Evolutionary conservation across 129 eudicot genomes (phyloP).

Genomic region (Centaurea solstitialis): DNA sequence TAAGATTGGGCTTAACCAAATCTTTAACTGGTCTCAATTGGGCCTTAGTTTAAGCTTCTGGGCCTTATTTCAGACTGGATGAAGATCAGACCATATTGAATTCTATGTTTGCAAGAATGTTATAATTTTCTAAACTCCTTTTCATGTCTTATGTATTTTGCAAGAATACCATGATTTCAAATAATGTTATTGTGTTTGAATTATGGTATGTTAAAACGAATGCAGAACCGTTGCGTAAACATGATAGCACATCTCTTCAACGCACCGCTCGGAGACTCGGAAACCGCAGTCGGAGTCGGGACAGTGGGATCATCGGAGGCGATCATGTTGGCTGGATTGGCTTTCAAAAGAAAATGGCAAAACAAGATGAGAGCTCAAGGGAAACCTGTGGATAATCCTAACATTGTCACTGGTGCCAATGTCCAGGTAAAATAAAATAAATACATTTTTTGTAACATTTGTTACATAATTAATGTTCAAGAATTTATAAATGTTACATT

Average conservation of each 20-base stretch:
- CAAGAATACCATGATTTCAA: background rate
- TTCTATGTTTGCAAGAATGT: too few relatives aligned
- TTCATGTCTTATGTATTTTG: background rate
- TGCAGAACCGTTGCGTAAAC: conserved; percentile 88
- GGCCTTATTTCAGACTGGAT: background rate
- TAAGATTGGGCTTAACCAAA: background rate
- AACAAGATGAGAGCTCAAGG: conserved; percentile 73
- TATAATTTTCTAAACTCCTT: too few relatives aligned
- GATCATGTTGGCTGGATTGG: conserved; percentile 88
- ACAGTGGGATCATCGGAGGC: conserved; percentile 96
- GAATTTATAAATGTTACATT: background rate
- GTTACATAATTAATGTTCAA: background rate
- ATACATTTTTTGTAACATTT: background rate
- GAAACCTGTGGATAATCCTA: conserved; percentile 79
- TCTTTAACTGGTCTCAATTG: background rate
- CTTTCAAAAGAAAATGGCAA: conserved; percentile 92
- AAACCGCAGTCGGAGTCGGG: conserved; percentile 75
- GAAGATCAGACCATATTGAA: background rate
- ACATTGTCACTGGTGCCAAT: conserved; percentile 93
- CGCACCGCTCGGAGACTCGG: conserved; percentile 78
- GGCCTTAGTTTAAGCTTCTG: background rate
- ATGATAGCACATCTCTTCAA: conserved; percentile 83
- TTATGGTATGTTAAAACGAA: background rate
- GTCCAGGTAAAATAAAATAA: conserved; percentile 55
- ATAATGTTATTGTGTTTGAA: background rate